A percentile compares a stretch with the other conserved stretches of the same genome.
Conservation (phyloP, 495 filamentous ascomycete genomes). For the Neurospora hispaniola region DNA sequence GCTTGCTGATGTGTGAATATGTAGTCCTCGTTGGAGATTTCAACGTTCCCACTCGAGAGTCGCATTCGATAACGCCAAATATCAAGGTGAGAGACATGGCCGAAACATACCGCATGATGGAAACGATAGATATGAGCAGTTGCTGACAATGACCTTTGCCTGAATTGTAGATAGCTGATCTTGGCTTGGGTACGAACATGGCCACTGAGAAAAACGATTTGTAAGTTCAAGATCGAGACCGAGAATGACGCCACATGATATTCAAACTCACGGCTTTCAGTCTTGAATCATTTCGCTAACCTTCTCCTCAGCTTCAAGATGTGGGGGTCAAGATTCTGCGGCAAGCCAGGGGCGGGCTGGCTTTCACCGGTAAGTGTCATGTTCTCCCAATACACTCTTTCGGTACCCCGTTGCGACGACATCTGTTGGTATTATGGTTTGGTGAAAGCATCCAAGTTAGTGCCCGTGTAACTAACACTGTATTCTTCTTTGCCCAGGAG, state of each 20-base stretch:
- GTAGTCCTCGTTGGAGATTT: background rate
- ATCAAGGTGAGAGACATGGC: background rate
- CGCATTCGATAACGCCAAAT: background rate
- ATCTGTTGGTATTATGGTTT: background rate
- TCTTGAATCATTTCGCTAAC: background rate
- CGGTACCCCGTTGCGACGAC: background rate
- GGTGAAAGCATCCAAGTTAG: background rate
- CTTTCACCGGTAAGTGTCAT: background rate
- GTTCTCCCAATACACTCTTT: background rate
- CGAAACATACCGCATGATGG: background rate
- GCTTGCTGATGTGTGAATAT: background rate
- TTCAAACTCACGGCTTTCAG: background rate
- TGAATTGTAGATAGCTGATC: background rate
- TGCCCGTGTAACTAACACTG: background rate
- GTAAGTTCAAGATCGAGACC: background rate
- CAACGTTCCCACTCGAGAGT: background rate
- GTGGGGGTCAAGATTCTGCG: background rate
- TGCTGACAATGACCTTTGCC: background rate
- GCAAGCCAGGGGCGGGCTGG: background rate
- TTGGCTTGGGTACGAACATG: background rate
- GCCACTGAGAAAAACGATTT: background rate
- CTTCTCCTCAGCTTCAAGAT: background rate
- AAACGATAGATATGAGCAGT: background rate
- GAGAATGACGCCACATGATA: background rate
- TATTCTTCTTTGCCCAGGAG: background rate